Base-by-base conservation (phyloP, 2,329 filamentous ascomycete species). In the Pseudogymnoascus sp. region DNA sequence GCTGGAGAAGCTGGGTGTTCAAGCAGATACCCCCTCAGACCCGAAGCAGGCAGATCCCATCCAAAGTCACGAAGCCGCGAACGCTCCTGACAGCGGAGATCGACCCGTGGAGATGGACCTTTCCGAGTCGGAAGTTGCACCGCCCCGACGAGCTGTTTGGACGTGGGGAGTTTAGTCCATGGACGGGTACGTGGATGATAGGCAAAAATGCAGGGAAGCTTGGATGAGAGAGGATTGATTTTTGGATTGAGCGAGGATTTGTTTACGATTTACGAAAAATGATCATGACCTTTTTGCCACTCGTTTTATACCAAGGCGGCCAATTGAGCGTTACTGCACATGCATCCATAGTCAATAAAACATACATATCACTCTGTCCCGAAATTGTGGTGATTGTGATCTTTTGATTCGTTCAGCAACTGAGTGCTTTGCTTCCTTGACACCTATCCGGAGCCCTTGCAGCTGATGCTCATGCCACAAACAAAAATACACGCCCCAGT, bases 401-500 rank as follows among this genome's bases (percentile, higher is more conserved):
- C 50, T 56, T 56, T 56, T 19, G 2, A 56, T 56, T 56, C 50
- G 50, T 56, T 33, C 50, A 56, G 50, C 50, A 56, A 56, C 50
- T 56, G 26, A 56, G 50, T 56, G 50, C 50, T 14, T 56, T 56
- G 50, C 50, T 56, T 56, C 50, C 50, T 6, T 56, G 50, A 56
- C 50, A 56, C 50, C 50, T 56, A 56, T 56, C 50, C 50, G 50
- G 50, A 56, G 50, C 50, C 50, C 50, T 50, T 56, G 50, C 5
- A 56, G 50, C 50, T 56, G 50, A 56, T 56, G 50, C 26, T 56
- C 50, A 56, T 56, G 50, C 50, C 50, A 56, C 50, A 56, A 56
- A 56, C 50, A 56, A 56, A 56, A 56, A 56, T 56, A 56, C 50
- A 56, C 28, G 50, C 50, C 50, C 50, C 50, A 72, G 68, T 70